Base-by-base conservation (phyloP, 352 stramenopile genomes). In the Phytophthora melonis region DNA sequence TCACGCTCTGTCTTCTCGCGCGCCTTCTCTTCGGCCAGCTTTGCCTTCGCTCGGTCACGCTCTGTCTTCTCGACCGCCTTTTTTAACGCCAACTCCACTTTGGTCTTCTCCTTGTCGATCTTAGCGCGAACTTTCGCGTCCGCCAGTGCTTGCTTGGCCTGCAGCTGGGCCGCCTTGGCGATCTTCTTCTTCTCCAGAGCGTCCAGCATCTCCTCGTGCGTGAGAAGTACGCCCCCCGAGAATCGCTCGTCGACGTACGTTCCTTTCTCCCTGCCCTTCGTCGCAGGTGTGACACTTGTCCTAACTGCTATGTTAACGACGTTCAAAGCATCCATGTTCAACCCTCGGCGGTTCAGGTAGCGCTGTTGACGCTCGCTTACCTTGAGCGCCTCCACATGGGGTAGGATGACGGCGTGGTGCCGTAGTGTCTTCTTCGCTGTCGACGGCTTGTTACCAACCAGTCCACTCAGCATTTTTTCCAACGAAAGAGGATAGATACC, bases 161-260 rank as follows among this genome's bases (percentile, higher is more conserved):
- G 23, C 23, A 25, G 23, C 23, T 25, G 23, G 23, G 23, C 23
- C 23, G 23, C 23, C 23, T 25, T 25, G 23, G 23, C 23, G 2
- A 25, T 25, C 23, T 25, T 25, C 23, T 25, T 25, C 23, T 25
- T 2, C 23, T 25, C 23, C 23, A 25, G 23, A 25, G 23, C 23
- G 23, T 25, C 23, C 23, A 25, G 23, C 23, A 25, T 25, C 23
- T 25, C 23, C 23, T 25, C 23, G 23, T 61, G 41, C 7, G 58
- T 65, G 2, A 65, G 27, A 34, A 65, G 58, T 23, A 65, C 41
- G 18, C 43, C 58, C 18, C 41, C 58, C 25, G 25, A 65, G 14
- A 56, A 65, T 43, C 18, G 41, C 16, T 65, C 43, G 18, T 65
- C 58, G 3, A 65, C 23, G 41, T 57, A 65, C 41, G 43, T 56